These are phyloP conservation scores for Oryza meridionalis DNA, from an alignment of 176 grass and related monocot genomes.

Conservation along the genomic window DNA sequence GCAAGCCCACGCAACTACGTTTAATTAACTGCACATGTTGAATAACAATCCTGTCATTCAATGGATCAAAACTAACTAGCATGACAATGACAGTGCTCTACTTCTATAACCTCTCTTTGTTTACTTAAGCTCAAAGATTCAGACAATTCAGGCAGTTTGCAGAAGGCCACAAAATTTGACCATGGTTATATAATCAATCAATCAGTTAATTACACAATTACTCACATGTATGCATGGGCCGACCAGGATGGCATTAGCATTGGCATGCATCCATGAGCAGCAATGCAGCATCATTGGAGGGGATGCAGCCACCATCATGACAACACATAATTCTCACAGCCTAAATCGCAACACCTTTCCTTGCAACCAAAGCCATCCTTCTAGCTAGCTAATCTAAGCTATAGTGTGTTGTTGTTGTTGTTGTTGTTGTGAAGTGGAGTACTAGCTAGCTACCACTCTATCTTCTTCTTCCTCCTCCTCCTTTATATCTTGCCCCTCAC, in stretches of 20 bases:
- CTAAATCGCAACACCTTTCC: slow-evolving; percentile 64
- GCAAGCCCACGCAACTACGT: too few species aligned
- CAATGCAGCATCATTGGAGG: slow-evolving; percentile 18
- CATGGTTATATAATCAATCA: neutral
- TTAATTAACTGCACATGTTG: too few species aligned
- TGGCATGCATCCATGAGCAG: slow-evolving; percentile 15
- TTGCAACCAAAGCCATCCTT: slow-evolving; percentile 70
- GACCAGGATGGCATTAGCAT: neutral
- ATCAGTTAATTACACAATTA: too few species aligned
- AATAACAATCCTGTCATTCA: too few species aligned
- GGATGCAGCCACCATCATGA: slow-evolving; percentile 43
- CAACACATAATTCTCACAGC: slow-evolving; percentile 52
- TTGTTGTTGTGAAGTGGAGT: neutral
- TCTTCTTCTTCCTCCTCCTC: neutral
- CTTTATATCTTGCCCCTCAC: slow-evolving; percentile 40
- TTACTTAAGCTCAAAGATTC: too few species aligned
- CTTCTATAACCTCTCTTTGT: neutral
- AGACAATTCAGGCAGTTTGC: neutral
- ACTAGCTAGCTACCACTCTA: neutral
- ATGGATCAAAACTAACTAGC: too few species aligned
- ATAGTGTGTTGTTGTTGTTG: neutral
- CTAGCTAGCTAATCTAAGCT: neutral
- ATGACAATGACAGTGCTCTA: neutral
- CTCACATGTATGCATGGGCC: neutral
- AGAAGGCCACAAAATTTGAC: slow-evolving; percentile 54